Evolutionary conservation across 495 filamentous ascomycete genomes (phyloP).

Genomic region (Choiromyces venosus): DNA sequence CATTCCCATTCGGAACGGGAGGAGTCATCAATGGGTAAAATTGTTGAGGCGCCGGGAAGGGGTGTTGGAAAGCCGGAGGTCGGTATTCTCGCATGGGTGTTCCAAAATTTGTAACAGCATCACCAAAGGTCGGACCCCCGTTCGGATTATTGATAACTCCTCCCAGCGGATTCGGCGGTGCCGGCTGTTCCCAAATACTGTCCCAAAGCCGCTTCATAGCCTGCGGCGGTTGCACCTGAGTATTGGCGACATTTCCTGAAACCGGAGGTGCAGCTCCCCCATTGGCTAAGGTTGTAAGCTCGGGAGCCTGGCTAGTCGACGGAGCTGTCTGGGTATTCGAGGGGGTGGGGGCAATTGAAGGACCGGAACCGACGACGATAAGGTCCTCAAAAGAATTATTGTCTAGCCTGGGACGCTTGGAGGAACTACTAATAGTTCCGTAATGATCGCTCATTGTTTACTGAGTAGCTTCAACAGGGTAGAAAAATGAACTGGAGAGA

Average conservation of each 20-base stretch:
- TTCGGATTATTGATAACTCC: not conserved
- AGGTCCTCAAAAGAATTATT: not conserved
- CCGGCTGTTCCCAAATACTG: not conserved
- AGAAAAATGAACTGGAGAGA: not conserved
- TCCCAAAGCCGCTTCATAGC: not conserved
- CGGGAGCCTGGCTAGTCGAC: constrained; percentile 13
- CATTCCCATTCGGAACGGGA: not conserved
- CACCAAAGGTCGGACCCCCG: not conserved
- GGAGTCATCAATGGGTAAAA: not conserved
- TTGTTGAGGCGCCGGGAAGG: not conserved
- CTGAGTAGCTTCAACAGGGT: not conserved
- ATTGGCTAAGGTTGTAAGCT: not conserved
- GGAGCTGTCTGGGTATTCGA: not conserved
- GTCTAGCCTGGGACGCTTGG: constrained; percentile 30
- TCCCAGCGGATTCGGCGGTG: not conserved
- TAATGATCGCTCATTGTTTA: constrained; percentile 27
- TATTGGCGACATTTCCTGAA: not conserved
- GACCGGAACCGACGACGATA: not conserved
- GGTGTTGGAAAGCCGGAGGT: not conserved
- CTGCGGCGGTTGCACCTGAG: not conserved
- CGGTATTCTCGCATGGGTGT: not conserved
- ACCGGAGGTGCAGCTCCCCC: not conserved
- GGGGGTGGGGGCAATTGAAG: not conserved
- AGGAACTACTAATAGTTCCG: constrained; percentile 31
- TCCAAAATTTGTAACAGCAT: not conserved